Evolutionary conservation across 768 basidiomycete genomes (phyloP).

Genomic region (Amanita rubescens): DNA sequence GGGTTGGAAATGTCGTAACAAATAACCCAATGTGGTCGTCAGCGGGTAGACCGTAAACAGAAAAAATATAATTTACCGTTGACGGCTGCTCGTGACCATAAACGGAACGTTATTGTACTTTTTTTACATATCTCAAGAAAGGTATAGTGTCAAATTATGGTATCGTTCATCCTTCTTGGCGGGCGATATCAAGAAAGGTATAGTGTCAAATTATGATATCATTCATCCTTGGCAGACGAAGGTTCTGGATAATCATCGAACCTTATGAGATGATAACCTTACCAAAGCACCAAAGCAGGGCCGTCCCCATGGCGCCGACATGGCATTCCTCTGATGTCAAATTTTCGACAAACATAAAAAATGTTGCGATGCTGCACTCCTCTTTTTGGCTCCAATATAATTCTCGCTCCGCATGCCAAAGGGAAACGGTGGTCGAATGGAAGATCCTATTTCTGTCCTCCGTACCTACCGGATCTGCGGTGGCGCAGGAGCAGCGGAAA

Average conservation of each 20-base stretch:
- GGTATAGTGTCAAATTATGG: no score
- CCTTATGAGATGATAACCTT: neutral
- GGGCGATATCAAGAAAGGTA: neutral
- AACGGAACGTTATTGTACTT: neutral
- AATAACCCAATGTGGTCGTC: conserved; percentile 57
- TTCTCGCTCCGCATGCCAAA: neutral
- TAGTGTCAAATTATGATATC: no score
- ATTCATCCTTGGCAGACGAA: neutral
- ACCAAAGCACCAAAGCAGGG: neutral
- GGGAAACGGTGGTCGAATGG: neutral
- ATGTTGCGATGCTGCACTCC: neutral
- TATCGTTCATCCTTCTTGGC: neutral
- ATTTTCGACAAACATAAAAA: neutral
- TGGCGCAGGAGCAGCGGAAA: neutral
- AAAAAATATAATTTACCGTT: neutral
- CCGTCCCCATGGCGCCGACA: neutral
- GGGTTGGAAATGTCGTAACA: conserved; percentile 46
- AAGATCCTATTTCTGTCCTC: neutral
- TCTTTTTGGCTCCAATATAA: neutral
- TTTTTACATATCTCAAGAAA: neutral
- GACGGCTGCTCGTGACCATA: neutral
- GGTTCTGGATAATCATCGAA: no score
- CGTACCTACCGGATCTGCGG: neutral
- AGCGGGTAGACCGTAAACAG: conserved; percentile 16
- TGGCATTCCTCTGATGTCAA: no score